Base-by-base conservation (phyloP, 352 stramenopile species). In the Aphanomyces euteiches region DNA sequence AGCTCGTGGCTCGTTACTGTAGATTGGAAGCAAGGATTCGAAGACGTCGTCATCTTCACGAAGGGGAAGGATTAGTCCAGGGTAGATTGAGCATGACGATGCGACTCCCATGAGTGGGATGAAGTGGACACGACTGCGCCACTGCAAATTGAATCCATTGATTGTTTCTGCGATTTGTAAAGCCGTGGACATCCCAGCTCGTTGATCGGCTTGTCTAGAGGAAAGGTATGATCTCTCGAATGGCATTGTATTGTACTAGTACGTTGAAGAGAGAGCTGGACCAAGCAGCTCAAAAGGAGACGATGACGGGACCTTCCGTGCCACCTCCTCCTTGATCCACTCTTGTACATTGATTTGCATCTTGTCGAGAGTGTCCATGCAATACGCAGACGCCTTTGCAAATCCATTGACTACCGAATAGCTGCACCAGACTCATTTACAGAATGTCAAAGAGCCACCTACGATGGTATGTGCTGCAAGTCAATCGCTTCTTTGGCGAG, bases 301-400 rank as follows among this genome's bases (percentile, higher is more conserved):
- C 10, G 15, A 17, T 0, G 36, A 28, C 28, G 21, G 17, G 41
- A 19, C 13, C n/a, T 38, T 28, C 38, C 13, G 21, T 13, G 21
- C n/a, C 6, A 21, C 47, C 34, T 68, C 47, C 34, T 68, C 60
- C 15, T 37, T 21, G 2, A 68, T 12, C 60, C 60, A 68, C 21
- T 68, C 60, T 28, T 68, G n/a, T 13, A 68, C 60, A 37, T 68
- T 61, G 38, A 68, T 58, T 36, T 17, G 39, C 60, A 68, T 68
- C 21, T 43, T 38, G 43, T 57, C 28, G 36, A 21, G 43, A 34
- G 40, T 58, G 15, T 17, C 21, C 38, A 68, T 17, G 13, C 8
- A 21, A 17, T 19, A 36, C 34, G 40, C 47, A 21, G 56, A 4
- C 28, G 60, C 60, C 12, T 34, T 17, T 17, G 53, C 13, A 34